Evolutionary conservation across 148 eudicot genomes (phyloP).

Genomic region (Nepenthes mirabilis): DNA sequence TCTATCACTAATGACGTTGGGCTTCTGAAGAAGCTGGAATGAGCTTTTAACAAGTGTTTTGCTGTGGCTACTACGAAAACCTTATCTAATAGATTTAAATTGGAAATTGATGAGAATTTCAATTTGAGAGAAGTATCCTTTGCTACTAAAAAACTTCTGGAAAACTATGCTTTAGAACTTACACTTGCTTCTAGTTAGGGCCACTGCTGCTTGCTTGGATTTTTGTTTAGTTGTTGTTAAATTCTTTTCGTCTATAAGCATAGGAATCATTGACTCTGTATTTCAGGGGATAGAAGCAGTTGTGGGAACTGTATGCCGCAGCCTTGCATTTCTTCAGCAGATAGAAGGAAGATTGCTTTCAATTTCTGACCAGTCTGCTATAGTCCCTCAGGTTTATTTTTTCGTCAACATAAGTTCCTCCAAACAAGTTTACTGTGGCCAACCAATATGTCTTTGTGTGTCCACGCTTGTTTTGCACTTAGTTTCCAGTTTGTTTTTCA

Average conservation of each 20-base stretch:
- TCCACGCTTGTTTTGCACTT: background rate
- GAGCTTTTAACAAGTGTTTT: too few species aligned
- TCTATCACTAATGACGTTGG: too few species aligned
- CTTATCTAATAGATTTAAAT: too few species aligned
- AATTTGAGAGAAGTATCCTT: too few species aligned
- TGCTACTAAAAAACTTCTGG: too few species aligned
- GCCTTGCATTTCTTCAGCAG: slow-evolving; percentile 30
- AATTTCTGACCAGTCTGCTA: slow-evolving; percentile 31
- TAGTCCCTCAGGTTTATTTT: slow-evolving; percentile 19
- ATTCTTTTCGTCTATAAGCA: background rate
- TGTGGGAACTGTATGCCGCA: slow-evolving; percentile 21
- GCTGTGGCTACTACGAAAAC: too few species aligned
- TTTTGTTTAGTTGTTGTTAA: too few species aligned
- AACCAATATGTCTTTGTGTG: background rate
- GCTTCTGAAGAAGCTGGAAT: too few species aligned
- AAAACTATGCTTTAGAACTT: too few species aligned
- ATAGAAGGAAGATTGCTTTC: slow-evolving; percentile 28
- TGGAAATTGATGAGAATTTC: too few species aligned
- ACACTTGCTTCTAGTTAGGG: too few species aligned
- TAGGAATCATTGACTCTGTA: background rate
- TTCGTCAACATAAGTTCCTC: background rate
- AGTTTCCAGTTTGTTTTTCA: background rate
- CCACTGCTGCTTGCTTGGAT: too few species aligned
- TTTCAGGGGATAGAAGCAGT: slow-evolving; percentile 25
- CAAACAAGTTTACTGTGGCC: background rate